phyloP scores from a whole-genome alignment of 2,329 filamentous ascomycete species.

The Aspergillus puulaauensis region DNA sequence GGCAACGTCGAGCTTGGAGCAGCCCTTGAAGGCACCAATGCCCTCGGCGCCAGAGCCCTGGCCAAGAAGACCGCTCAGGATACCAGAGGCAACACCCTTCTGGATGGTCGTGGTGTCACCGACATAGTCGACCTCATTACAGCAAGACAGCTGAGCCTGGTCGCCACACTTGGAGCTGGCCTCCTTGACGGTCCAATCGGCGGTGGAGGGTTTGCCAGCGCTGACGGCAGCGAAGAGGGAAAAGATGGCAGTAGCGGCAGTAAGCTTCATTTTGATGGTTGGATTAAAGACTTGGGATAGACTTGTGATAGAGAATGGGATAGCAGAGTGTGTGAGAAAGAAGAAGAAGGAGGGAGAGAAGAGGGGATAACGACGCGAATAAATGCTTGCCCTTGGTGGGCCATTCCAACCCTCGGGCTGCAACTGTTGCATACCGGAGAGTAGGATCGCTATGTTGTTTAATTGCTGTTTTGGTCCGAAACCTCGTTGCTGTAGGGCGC shows the following conservation, averaged over 20 bases:
- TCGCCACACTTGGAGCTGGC: slow-evolving; percentile 35
- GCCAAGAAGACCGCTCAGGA: slow-evolving; percentile 32
- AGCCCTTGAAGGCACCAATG: slow-evolving; percentile 38
- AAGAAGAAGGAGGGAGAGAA: neutral
- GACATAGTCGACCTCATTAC: slow-evolving; percentile 36
- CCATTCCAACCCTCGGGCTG: neutral
- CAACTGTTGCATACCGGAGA: neutral
- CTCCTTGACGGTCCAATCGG: slow-evolving; percentile 31
- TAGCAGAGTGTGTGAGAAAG: neutral
- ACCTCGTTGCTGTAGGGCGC: neutral
- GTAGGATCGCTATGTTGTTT: neutral
- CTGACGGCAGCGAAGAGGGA: slow-evolving; percentile 24
- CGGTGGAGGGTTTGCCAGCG: slow-evolving; percentile 26
- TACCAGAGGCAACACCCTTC: slow-evolving; percentile 30
- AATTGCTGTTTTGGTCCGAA: neutral
- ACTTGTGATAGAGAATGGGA: neutral
- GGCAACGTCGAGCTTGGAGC: slow-evolving; percentile 37
- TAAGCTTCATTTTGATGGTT: slow-evolving; percentile 32
- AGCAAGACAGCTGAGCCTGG: slow-evolving; percentile 37
- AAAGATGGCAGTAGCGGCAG: slow-evolving; percentile 27
- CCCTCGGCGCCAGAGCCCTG: slow-evolving; percentile 30
- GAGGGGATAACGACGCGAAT: neutral
- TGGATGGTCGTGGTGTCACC: slow-evolving; percentile 32
- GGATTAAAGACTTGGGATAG: neutral
- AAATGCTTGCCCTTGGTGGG: neutral